phyloP scores from a whole-genome alignment of 75 land plant species.

The Picea sitchensis region DNA sequence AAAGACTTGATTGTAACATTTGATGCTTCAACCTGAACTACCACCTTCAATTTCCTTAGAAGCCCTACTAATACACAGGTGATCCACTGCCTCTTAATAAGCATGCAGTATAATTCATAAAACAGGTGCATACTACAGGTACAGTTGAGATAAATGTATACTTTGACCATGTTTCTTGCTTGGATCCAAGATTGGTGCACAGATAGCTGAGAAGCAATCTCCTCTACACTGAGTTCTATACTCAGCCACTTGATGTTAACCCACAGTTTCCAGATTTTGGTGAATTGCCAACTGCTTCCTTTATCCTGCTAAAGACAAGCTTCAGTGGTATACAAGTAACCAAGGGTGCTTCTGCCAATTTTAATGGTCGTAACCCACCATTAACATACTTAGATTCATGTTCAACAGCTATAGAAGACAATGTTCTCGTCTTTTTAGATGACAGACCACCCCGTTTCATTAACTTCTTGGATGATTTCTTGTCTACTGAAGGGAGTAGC shows the following conservation, averaged over 20 bases:
- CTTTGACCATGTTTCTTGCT: too few relatives aligned
- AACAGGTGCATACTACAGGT: too few relatives aligned
- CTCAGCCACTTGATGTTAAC: slow-evolving; percentile 10
- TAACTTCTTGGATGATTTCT: slow-evolving; percentile 29
- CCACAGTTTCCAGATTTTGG: slow-evolving; percentile 10
- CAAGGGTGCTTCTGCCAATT: slow-evolving; percentile 26
- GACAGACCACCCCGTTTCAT: slow-evolving; percentile 43
- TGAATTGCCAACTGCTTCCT: slow-evolving; percentile 15
- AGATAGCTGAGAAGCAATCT: too few relatives aligned
- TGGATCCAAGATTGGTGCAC: too few relatives aligned
- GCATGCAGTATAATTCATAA: too few relatives aligned
- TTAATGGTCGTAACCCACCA: slow-evolving; percentile 5
- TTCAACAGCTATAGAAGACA: slow-evolving; percentile 59
- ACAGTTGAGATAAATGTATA: too few relatives aligned
- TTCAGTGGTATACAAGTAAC: slow-evolving; percentile 77
- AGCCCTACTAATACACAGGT: too few relatives aligned
- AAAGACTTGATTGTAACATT: too few relatives aligned
- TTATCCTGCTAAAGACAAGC: slow-evolving; percentile 68
- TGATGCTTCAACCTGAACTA: too few relatives aligned
- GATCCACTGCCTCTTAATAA: too few relatives aligned
- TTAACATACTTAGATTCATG: slow-evolving; percentile 18
- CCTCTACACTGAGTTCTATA: too few relatives aligned
- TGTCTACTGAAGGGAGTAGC: slow-evolving; percentile 17
- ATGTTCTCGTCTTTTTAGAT: slow-evolving; percentile 57
- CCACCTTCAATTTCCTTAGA: too few relatives aligned